A percentile compares a stretch with the other conserved stretches of the same genome.
Evolutionary conservation across 441 rosid genomes (phyloP).

Genomic region (Raphanus hybrid): DNA sequence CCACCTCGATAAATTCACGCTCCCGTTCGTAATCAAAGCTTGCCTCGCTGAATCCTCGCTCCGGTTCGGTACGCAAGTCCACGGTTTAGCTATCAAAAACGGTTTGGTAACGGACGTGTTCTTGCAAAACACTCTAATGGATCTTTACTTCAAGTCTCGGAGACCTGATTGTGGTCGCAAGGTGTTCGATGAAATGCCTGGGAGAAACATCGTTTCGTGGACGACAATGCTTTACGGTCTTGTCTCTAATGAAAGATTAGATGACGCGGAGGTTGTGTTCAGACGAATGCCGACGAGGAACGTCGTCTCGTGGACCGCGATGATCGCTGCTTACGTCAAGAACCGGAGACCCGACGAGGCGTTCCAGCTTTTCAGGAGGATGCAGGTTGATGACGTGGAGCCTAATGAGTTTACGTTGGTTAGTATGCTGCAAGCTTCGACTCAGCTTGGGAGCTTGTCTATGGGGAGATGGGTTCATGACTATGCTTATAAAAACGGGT

Average conservation of each 20-base stretch:
- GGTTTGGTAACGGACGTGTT: constrained; percentile 57
- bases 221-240: constrained; percentile 58
- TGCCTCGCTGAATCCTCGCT: constrained; percentile 48
- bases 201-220: constrained; percentile 53
- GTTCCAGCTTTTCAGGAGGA: constrained; percentile 51
- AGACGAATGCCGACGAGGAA: constrained; percentile 52
- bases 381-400: constrained; percentile 51
- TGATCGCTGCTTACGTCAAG: constrained; percentile 55
- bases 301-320: constrained; percentile 61
- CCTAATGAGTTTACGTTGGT: constrained; percentile 63
- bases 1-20: constrained; percentile 70
- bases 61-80: constrained; percentile 58
- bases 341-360: constrained; percentile 51
- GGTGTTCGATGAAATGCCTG: constrained; percentile 63
- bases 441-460: constrained; percentile 52
- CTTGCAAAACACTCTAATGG: constrained; percentile 65
- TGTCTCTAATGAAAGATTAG: constrained; percentile 50
- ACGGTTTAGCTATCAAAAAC: constrained; percentile 59
- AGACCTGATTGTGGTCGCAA: constrained; percentile 47
- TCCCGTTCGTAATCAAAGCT: constrained; percentile 72
- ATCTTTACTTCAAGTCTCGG: constrained; percentile 62
- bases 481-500: constrained; percentile 51
- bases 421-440: constrained; percentile 50
- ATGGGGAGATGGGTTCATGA: constrained; percentile 66
- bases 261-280: constrained; percentile 50